Conservation (phyloP, 192 early-diverging fungal species). For the Glomus cerebriforme region DNA sequence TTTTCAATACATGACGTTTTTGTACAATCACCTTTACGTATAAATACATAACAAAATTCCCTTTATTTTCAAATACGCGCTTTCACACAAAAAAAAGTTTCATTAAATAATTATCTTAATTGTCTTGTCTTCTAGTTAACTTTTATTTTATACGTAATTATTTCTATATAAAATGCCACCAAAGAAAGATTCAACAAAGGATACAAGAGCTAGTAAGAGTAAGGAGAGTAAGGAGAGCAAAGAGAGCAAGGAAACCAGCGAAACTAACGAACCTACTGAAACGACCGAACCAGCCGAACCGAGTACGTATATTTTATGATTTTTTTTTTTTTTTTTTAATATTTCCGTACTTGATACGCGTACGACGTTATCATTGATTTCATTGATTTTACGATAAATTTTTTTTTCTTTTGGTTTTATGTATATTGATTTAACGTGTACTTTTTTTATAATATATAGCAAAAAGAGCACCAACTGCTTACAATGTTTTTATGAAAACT, state of each 20-base stretch:
- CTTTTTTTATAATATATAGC: not conserved
- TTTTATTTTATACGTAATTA: not conserved
- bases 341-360: too few species aligned
- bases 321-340: not conserved
- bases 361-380: too few species aligned
- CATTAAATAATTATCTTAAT: too few species aligned
- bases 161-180: not conserved
- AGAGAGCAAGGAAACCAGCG: too few species aligned
- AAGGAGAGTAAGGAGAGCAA: not conserved
- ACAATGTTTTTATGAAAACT: slow-evolving; percentile 71
- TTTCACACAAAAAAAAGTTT: not conserved
- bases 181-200: not conserved
- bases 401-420: too few species aligned
- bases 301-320: not conserved
- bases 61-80: not conserved
- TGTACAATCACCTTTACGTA: not conserved
- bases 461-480: slow-evolving; percentile 36
- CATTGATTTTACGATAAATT: too few species aligned
- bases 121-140: not conserved
- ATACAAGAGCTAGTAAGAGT: not conserved
- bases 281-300: not conserved
- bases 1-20: too few species aligned
- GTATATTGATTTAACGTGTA: too few species aligned
- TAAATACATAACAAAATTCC: not conserved
- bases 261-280: too few species aligned